Evolutionary conservation across 768 basidiomycete species (phyloP).

Genomic region (Podaxis carcinomalis): DNA sequence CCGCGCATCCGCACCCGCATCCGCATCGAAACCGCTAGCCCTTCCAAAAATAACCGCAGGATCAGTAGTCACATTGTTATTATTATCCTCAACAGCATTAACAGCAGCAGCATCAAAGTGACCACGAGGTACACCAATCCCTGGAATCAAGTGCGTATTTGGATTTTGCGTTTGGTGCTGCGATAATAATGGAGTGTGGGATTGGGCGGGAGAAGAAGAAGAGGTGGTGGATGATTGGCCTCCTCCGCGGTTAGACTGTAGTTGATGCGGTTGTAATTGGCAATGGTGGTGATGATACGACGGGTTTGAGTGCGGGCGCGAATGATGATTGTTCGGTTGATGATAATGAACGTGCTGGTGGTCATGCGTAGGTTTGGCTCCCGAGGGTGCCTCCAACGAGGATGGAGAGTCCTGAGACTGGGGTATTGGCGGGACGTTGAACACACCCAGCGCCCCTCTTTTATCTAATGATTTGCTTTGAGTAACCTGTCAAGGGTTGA

Average conservation of each 20-base stretch:
- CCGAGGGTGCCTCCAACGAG: neutral
- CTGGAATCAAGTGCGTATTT: neutral
- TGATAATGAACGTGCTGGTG: neutral
- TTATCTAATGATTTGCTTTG: neutral
- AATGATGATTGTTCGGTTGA: neutral
- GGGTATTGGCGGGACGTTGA: neutral
- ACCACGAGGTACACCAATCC: neutral
- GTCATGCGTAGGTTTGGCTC: neutral
- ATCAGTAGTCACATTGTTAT: neutral
- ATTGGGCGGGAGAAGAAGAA: neutral
- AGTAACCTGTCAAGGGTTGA: neutral
- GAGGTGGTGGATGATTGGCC: neutral
- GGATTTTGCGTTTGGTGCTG: neutral
- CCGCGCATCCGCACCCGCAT: neutral
- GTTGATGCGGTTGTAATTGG: neutral
- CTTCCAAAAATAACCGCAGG: constrained; percentile 3
- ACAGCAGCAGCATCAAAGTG: neutral
- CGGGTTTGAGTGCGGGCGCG: neutral
- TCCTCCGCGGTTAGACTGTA: neutral
- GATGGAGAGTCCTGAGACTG: neutral
- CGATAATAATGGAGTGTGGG: neutral
- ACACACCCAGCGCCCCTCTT: neutral
- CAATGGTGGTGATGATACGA: neutral
- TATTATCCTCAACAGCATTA: neutral
- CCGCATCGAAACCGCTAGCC: neutral